Percentiles rank a stretch among this genome's conserved stretches.
These are phyloP conservation scores for Erodium maritimum DNA, from an alignment of 345 rosid genomes.

Conservation along the genomic window DNA sequence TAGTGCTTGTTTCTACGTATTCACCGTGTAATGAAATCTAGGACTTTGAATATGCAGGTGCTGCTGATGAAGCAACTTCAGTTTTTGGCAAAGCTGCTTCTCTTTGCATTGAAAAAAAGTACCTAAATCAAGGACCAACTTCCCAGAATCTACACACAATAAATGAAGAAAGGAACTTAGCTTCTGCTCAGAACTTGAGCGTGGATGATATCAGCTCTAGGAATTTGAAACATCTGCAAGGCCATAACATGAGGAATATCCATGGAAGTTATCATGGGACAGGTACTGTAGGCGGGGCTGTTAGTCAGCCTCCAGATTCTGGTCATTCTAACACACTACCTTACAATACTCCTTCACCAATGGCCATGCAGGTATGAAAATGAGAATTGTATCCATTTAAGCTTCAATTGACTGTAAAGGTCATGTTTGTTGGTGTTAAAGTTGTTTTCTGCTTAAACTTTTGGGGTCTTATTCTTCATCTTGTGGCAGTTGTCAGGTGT, in stretches of 20 bases:
- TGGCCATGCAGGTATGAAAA: slow-evolving; percentile 57
- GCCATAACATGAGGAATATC: slow-evolving; percentile 57
- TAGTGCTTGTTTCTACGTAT: too few species aligned
- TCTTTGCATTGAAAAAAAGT: slow-evolving; percentile 74
- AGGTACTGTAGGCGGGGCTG: slow-evolving; percentile 26
- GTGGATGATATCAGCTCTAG: slow-evolving; percentile 57
- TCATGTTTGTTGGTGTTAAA: not conserved
- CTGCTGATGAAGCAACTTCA: slow-evolving; percentile 80
- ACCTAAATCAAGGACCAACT: slow-evolving; percentile 32
- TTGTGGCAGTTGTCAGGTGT: slow-evolving; percentile 58
- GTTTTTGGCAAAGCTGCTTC: slow-evolving; percentile 89
- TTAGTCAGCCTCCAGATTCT: slow-evolving; percentile 53
- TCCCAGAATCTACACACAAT: slow-evolving; percentile 28
- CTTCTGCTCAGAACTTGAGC: slow-evolving; percentile 26
- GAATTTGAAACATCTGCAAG: slow-evolving; percentile 58
- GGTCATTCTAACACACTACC: slow-evolving; percentile 51
- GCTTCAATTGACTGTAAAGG: not conserved
- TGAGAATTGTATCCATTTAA: not conserved
- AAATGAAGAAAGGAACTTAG: slow-evolving; percentile 47
- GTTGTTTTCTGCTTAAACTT: not conserved
- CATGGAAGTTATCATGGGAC: slow-evolving; percentile 52
- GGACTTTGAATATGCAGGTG: slow-evolving; percentile 33
- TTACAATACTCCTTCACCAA: slow-evolving; percentile 87
- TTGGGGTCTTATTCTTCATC: not conserved
- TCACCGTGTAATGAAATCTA: not conserved